Evolutionary conservation across 306 rosid genomes (phyloP).

Genomic region (Prinsepia uniflora): DNA sequence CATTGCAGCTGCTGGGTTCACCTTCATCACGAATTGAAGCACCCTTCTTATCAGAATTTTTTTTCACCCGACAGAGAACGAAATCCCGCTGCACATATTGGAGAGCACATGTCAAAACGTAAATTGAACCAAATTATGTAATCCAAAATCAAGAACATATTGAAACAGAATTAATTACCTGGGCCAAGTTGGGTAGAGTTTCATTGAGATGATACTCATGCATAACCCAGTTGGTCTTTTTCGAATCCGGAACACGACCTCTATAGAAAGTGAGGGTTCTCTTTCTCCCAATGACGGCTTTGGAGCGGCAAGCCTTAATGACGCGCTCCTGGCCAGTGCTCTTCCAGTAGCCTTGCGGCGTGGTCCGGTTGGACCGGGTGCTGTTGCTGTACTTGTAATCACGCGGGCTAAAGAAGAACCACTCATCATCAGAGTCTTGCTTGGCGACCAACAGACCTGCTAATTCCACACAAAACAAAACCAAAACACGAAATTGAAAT

Average conservation of each 20-base stretch:
- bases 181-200: neutral
- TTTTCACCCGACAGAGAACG: conserved; percentile 48
- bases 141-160: neutral
- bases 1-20: conserved; percentile 22
- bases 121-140: too few relatives aligned
- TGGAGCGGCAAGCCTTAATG: conserved; percentile 25
- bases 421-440: conserved; percentile 29
- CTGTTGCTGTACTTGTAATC: conserved; percentile 38
- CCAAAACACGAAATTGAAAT: neutral
- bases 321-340: conserved; percentile 40
- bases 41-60: conserved; percentile 23
- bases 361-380: conserved; percentile 34
- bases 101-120: neutral
- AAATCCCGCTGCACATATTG: conserved; percentile 42
- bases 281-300: conserved; percentile 41
- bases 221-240: conserved; percentile 46
- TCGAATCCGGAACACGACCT: conserved; percentile 27
- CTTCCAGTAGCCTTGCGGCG: conserved; percentile 52
- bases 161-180: neutral
- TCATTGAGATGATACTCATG: conserved; percentile 43
- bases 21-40: conserved; percentile 23
- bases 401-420: conserved; percentile 46
- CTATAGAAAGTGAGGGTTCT: conserved; percentile 46
- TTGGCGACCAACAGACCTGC: conserved; percentile 22
- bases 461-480: neutral